A percentile compares a stretch with the other conserved stretches of the same genome.
phyloP scores from a whole-genome alignment of 805 yeast species.

The Ogataea saltuana region DNA sequence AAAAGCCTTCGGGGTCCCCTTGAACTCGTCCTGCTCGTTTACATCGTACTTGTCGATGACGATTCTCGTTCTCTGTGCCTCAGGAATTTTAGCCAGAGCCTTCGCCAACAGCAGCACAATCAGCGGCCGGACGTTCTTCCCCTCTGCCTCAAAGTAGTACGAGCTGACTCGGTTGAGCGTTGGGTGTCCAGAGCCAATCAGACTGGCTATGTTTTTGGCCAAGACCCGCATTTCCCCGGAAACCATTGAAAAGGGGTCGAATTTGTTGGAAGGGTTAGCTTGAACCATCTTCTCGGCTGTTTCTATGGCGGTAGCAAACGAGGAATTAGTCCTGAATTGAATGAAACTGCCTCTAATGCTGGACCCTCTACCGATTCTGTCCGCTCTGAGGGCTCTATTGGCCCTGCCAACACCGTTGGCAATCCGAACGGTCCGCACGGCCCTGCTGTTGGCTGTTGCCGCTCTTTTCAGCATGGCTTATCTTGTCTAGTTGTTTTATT shows the following conservation, averaged over 20 bases:
- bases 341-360: neutral
- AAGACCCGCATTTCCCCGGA: constrained; percentile 89
- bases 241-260: constrained; percentile 88
- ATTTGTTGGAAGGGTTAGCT: constrained; percentile 51
- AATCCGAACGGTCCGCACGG: neutral
- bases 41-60: constrained; percentile 64
- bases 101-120: constrained; percentile 81
- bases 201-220: constrained; percentile 80
- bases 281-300: constrained; percentile 76
- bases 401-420: neutral
- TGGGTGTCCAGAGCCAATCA: constrained; percentile 94
- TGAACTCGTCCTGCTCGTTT: constrained; percentile 61
- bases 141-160: constrained; percentile 94
- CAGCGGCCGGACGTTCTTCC: constrained; percentile 91
- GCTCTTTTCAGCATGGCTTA: constrained; percentile 3
- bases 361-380: no score
- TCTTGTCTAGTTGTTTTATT: neutral
- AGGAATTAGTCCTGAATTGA: constrained; percentile 28
- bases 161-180: constrained; percentile 88
- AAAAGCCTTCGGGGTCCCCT: constrained; percentile 54
- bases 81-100: constrained; percentile 76
- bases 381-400: neutral
- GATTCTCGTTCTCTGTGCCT: constrained; percentile 62
- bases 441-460: neutral
- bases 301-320: constrained; percentile 57